A percentile compares a stretch with the other conserved stretches of the same genome.
These are phyloP conservation scores for Trichoderma gamsii DNA, from an alignment of 495 filamentous ascomycete species.

Conservation along the genomic window DNA sequence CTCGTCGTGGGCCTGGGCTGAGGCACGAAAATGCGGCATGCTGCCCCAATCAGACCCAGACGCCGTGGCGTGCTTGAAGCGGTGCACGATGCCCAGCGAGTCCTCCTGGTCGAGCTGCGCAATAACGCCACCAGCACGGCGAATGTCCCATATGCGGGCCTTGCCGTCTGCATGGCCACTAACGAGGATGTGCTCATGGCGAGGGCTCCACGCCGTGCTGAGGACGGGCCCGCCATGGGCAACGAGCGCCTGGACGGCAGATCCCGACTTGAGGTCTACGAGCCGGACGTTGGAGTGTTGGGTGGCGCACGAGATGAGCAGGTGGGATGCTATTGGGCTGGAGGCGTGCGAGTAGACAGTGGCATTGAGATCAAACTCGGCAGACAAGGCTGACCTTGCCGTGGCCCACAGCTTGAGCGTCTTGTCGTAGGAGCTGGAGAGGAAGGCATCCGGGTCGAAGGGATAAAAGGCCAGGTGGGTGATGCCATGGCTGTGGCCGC, in stretches of 20 bases:
- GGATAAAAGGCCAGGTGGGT: slow-evolving; percentile 85
- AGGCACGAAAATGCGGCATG: slow-evolving; percentile 39
- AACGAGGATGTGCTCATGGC: slow-evolving; percentile 69
- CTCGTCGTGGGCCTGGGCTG: slow-evolving; percentile 63
- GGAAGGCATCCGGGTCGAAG: slow-evolving; percentile 72
- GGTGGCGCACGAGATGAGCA: slow-evolving; percentile 78
- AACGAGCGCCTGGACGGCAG: slow-evolving; percentile 65
- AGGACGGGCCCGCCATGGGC: slow-evolving; percentile 57
- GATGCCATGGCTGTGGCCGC: slow-evolving; percentile 67
- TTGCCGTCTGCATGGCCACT: slow-evolving; percentile 71
- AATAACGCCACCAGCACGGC: slow-evolving; percentile 63
- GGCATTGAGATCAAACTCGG: slow-evolving; percentile 63
- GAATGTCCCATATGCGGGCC: slow-evolving; percentile 78
- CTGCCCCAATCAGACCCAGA: slow-evolving; percentile 38
- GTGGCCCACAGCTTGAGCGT: slow-evolving; percentile 75
- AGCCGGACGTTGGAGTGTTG: slow-evolving; percentile 74
- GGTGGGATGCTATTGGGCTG: slow-evolving; percentile 62
- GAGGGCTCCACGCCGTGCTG: slow-evolving; percentile 72
- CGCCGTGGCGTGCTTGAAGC: slow-evolving; percentile 29
- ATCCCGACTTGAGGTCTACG: slow-evolving; percentile 73
- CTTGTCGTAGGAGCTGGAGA: slow-evolving; percentile 78
- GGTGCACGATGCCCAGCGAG: slow-evolving; percentile 48
- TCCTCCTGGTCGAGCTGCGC: slow-evolving; percentile 77
- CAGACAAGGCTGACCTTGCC: slow-evolving; percentile 50
- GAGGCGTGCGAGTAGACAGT: slow-evolving; percentile 70